A percentile compares a stretch with the other conserved stretches of the same genome.
Evolutionary conservation across 768 basidiomycete species (phyloP).

Genomic region (Trametes punicea): DNA sequence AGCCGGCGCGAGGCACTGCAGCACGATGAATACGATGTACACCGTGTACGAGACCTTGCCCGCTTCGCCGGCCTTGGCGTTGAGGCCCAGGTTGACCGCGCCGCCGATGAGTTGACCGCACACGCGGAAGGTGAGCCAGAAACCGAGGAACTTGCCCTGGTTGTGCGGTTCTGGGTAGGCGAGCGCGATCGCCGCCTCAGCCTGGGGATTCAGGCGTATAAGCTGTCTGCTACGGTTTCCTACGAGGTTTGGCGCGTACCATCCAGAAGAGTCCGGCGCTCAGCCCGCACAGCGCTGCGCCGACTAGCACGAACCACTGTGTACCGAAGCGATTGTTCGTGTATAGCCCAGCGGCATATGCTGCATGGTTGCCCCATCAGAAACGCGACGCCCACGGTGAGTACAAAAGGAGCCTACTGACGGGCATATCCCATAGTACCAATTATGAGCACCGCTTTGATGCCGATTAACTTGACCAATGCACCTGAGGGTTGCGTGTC

Average conservation of each 20-base stretch:
- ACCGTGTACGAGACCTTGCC: constrained; percentile 16
- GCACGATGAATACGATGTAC: constrained; percentile 10
- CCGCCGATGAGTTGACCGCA: constrained; percentile 12
- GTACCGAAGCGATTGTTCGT: constrained; percentile 10
- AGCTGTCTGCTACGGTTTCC: background rate
- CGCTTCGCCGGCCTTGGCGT: constrained; percentile 4
- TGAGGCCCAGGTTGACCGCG: constrained; percentile 9
- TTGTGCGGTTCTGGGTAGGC: constrained; percentile 12
- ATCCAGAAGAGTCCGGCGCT: constrained; percentile 14
- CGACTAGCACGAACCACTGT: constrained; percentile 8
- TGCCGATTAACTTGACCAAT: constrained; percentile 8
- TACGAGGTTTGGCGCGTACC: background rate
- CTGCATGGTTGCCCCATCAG: background rate
- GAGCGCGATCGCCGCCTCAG: constrained; percentile 12
- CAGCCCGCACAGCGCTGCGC: constrained; percentile 7
- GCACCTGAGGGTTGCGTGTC: background rate
- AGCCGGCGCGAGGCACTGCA: constrained; percentile 8
- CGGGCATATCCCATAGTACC: constrained; percentile 12
- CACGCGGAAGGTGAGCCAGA: constrained; percentile 12
- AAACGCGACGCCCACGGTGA: background rate
- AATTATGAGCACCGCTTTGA: constrained; percentile 12
- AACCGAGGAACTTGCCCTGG: constrained; percentile 12
- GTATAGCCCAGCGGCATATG: constrained; percentile 10
- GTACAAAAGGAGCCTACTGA: background rate
- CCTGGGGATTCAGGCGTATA: background rate